These are phyloP conservation scores for Luvunga scandens DNA, from an alignment of 345 rosid species.

Conservation along the genomic window DNA sequence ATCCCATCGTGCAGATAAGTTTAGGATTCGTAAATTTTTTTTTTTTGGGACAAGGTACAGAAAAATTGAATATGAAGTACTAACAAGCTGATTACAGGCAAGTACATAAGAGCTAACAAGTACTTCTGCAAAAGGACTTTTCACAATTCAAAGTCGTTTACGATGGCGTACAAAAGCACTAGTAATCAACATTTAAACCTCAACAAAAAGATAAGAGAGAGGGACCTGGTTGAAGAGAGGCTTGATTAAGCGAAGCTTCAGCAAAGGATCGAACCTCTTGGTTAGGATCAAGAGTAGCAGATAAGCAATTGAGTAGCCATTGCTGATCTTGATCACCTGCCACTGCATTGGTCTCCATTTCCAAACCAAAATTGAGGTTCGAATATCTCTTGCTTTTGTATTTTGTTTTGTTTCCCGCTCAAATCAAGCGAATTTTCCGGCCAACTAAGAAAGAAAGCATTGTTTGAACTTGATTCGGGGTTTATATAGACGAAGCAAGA, in stretches of 20 bases:
- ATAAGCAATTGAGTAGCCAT: conserved; percentile 83
- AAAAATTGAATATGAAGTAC: not conserved
- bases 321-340: conserved; percentile 74
- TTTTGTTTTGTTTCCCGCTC: conserved; percentile 26
- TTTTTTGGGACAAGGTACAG: not conserved
- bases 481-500: conserved; percentile 10
- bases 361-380: not conserved
- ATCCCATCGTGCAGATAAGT: not conserved
- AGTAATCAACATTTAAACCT: not conserved
- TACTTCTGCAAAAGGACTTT: not conserved
- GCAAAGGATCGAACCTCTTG: conserved; percentile 84
- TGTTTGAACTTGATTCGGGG: conserved; percentile 5
- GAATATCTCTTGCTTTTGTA: not conserved
- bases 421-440: not conserved
- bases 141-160: not conserved
- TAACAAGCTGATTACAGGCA: not conserved
- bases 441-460: not conserved
- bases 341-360: conserved; percentile 25
- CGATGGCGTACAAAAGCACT: not conserved
- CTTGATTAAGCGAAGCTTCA: conserved; percentile 77
- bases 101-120: not conserved
- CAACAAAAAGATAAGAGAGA: not conserved
- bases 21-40: not conserved
- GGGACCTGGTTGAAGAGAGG: conserved; percentile 86
- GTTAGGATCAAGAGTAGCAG: conserved; percentile 84